Base-by-base conservation (phyloP, 2,329 filamentous ascomycete genomes). In the Sporothrix dimorphospora region DNA sequence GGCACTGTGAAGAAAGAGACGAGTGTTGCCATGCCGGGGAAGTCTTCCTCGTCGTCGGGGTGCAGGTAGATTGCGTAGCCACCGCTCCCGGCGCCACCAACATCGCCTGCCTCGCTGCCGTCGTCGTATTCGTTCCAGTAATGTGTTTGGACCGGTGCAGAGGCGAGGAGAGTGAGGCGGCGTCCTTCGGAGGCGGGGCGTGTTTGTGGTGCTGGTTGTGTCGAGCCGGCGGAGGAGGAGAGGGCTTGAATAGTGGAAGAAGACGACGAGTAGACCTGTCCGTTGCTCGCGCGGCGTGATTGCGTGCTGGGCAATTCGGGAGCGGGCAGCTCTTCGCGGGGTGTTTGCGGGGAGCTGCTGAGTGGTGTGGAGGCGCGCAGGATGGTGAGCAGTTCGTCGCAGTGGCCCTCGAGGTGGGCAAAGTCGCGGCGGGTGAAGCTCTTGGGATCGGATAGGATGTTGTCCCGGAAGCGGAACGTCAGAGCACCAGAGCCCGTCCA, bases 111-210 rank as follows among this genome's bases (percentile, higher is more conserved):
- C 71, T 94, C 92, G 78, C 93, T 94, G 9, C 92, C 92, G 78
- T 94, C 83, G 76, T 97, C 93, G 79, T 95, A 96, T 79, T 97
- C 93, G 80, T 93, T 95, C 93, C 93, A 97, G 78, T 95, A 96
- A 61, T 84, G 83, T 19, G 81, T 77, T 68, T 79, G 79, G 8
- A 79, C 68, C 72, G 77, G n/a, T 0, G 72, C 65, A 2, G 70
- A 14, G 3, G 63, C 66, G 1, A 71, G 67, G 11, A 73, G 19
- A 0, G 72, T 73, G 0, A 72, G 45, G 12, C 71, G 72, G 14
- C 65, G 72, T 8, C 66, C 8, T 24, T 68, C 53, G 2, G 69
- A 61, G 11, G 68, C 9, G 45, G 65, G 27, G 45, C 65, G 65
- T 2, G 27, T 34, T 4, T 65, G 72, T 11, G 40, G 24, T 40